Conservation (phyloP, 345 rosid genomes). For the Euphorbia tirucalli region DNA sequence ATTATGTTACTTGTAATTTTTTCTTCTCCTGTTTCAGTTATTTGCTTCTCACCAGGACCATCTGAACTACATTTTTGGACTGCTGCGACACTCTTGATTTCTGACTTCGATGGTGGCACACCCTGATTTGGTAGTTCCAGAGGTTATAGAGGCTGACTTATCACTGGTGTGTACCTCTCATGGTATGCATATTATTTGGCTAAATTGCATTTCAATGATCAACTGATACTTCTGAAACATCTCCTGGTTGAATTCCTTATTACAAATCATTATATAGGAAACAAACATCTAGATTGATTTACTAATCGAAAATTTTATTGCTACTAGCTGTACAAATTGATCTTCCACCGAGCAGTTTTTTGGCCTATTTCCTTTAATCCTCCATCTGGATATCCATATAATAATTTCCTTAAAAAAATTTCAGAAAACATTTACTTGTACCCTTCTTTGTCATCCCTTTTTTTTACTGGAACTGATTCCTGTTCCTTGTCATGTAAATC, state of each 20-base stretch:
- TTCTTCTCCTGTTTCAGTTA: no score
- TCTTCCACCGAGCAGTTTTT: background rate
- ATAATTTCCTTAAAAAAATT: background rate
- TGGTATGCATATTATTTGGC: background rate
- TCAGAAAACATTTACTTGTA: background rate
- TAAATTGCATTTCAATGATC: background rate
- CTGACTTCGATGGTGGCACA: background rate
- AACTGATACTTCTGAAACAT: background rate
- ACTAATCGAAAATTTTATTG: background rate
- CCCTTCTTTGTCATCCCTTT: background rate
- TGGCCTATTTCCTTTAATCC: constrained; percentile 2
- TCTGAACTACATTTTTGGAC: no score
- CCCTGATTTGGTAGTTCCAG: background rate
- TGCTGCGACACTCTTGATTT: no score
- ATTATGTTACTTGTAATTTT: background rate
- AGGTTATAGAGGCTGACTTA: background rate
- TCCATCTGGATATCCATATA: constrained; percentile 8
- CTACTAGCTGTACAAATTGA: background rate
- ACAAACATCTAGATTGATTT: no score
- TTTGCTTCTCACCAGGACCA: background rate
- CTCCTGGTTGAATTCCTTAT: no score
- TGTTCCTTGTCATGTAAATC: background rate
- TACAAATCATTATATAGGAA: no score
- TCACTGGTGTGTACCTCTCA: background rate
- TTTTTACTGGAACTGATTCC: background rate